Conservation (phyloP, 768 basidiomycete species). For the Sarcomyxa edulis region DNA sequence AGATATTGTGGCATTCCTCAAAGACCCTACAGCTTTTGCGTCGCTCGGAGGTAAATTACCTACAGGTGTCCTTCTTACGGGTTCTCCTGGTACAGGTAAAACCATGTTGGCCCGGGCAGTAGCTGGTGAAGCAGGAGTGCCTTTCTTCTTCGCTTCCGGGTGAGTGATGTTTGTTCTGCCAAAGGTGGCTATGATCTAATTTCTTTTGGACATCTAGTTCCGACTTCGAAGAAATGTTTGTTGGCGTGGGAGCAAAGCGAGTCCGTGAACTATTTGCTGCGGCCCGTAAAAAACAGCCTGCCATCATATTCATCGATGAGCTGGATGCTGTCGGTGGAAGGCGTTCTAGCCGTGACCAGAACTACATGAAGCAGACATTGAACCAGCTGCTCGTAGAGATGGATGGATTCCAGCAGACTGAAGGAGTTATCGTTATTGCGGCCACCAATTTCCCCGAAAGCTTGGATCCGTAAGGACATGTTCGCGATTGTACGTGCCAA, state of each 20-base stretch:
- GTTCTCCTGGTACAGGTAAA: slow-evolving; percentile 95
- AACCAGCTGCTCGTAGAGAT: slow-evolving; percentile 97
- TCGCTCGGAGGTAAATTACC: slow-evolving; percentile 91
- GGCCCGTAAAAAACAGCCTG: slow-evolving; percentile 90
- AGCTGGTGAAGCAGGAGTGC: slow-evolving; percentile 96
- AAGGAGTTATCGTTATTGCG: slow-evolving; percentile 93
- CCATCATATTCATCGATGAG: slow-evolving; percentile 98
- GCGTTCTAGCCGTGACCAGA: slow-evolving; percentile 77
- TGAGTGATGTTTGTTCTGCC: slow-evolving; percentile 21
- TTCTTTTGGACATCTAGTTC: slow-evolving; percentile 40
- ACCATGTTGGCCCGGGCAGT: slow-evolving; percentile 97
- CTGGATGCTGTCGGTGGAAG: slow-evolving; percentile 92
- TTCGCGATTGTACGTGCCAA: slow-evolving; percentile 1
- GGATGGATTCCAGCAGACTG: slow-evolving; percentile 92
- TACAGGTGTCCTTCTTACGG: slow-evolving; percentile 89
- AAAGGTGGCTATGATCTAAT: neutral
- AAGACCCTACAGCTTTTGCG: slow-evolving; percentile 87
- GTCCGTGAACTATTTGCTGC: slow-evolving; percentile 93
- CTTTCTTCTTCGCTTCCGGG: slow-evolving; percentile 97
- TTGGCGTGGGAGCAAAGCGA: slow-evolving; percentile 91
- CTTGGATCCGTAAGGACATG: slow-evolving; percentile 69
- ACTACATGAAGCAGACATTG: slow-evolving; percentile 90
- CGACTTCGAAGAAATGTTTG: slow-evolving; percentile 98
- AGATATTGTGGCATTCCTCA: slow-evolving; percentile 93
- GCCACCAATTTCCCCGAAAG: slow-evolving; percentile 98